Evolutionary conservation across 139 green algal species (phyloP).

Genomic region (Chlamydomonas eustigma): DNA sequence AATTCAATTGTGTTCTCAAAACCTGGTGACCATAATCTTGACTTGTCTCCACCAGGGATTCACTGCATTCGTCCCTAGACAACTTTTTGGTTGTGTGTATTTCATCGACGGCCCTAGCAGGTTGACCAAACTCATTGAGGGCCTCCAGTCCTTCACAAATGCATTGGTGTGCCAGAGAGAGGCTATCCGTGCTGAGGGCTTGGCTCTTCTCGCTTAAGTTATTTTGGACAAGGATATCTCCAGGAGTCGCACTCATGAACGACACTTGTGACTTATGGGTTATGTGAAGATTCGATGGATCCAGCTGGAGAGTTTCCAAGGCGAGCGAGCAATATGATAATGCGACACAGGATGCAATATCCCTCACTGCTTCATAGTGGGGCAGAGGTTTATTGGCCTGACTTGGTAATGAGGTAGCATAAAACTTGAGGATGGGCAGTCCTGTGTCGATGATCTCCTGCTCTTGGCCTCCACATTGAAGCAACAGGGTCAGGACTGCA

Average conservation of each 20-base stretch:
- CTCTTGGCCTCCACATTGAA: background rate
- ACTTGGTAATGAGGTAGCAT: background rate
- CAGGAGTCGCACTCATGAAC: background rate
- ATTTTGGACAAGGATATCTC: no score
- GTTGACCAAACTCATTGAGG: no score
- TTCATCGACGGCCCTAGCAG: no score
- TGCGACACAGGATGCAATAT: slow-evolving; percentile 1
- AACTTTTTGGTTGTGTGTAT: no score
- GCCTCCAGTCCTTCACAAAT: background rate
- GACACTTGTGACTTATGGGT: background rate
- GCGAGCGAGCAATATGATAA: background rate
- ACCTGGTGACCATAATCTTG: no score
- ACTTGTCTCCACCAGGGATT: no score
- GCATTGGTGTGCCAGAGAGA: background rate
- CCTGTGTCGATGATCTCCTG: background rate
- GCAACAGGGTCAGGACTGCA: background rate
- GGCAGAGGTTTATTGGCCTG: no score
- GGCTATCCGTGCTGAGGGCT: background rate
- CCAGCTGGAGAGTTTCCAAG: background rate
- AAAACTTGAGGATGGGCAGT: background rate
- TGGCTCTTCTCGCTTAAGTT: no score
- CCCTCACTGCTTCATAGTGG: background rate
- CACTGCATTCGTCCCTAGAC: no score
- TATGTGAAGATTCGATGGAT: background rate
- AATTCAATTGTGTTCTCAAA: no score